phyloP scores from a whole-genome alignment of 345 rosid species.

The Punica granatum region DNA sequence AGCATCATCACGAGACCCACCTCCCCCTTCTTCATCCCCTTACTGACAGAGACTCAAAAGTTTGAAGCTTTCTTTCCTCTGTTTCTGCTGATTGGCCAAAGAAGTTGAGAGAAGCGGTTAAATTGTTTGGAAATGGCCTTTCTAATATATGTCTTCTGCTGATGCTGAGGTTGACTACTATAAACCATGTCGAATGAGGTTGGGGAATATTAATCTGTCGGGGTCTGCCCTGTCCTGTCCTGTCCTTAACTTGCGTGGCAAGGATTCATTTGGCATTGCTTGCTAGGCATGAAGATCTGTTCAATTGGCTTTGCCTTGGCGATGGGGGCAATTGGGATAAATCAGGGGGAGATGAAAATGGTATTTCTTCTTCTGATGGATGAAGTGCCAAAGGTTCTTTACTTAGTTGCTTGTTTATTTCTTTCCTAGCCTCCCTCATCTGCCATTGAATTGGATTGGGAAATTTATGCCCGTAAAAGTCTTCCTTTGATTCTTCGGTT shows the following conservation, averaged over 20 bases:
- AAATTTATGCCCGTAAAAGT: no score
- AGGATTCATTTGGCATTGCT: conserved; percentile 7
- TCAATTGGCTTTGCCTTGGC: not conserved
- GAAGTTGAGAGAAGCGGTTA: not conserved
- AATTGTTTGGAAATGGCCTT: not conserved
- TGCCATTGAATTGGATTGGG: no score
- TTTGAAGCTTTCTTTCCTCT: not conserved
- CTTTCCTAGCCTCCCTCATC: conserved; percentile 4
- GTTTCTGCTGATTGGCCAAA: no score
- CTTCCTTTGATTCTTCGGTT: no score
- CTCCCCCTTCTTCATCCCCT: conserved; percentile 23
- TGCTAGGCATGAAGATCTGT: not conserved
- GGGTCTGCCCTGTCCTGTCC: no score
- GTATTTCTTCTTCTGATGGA: conserved; percentile 7
- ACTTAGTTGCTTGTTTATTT: conserved; percentile 1
- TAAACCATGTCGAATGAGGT: not conserved
- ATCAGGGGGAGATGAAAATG: not conserved
- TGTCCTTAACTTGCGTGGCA: not conserved
- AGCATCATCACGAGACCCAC: conserved; percentile 10
- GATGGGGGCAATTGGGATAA: not conserved
- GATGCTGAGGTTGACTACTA: no score
- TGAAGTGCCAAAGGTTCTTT: conserved; percentile 35
- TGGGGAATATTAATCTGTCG: not conserved
- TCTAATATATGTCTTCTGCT: not conserved
- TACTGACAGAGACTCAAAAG: not conserved